Conservation (phyloP, 2,329 filamentous ascomycete genomes). For the Colletotrichum scovillei region DNA sequence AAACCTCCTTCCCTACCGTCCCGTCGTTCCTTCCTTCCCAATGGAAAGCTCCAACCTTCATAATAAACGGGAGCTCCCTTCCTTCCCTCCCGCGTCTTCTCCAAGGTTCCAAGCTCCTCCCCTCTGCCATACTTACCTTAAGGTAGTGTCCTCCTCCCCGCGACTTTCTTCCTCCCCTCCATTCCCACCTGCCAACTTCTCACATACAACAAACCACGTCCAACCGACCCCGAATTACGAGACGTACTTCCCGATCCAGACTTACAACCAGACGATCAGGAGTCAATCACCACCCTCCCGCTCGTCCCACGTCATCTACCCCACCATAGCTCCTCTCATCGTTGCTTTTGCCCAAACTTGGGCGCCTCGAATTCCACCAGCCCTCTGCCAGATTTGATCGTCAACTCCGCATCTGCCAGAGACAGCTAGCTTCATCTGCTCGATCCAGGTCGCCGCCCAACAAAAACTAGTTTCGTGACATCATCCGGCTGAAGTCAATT, state of each 20-base stretch:
- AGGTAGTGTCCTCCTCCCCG: not conserved
- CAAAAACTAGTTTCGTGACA: constrained; percentile 17
- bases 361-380: not conserved
- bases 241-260: constrained; percentile 14
- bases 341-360: constrained; percentile 7
- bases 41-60: not conserved
- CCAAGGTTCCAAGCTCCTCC: not conserved
- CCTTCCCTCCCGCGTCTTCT: not conserved
- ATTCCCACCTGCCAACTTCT: not conserved
- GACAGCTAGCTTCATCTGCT: constrained; percentile 14
- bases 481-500: constrained; percentile 9
- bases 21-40: not conserved
- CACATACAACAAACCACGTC: constrained; percentile 20
- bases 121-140: not conserved
- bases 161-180: not conserved
- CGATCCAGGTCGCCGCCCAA: not conserved
- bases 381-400: constrained; percentile 1
- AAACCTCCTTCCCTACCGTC: not conserved
- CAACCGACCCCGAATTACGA: constrained; percentile 2
- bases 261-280: constrained; percentile 13
- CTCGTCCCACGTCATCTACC: constrained; percentile 28
- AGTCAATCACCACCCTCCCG: constrained; percentile 2
- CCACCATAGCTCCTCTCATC: constrained; percentile 17
- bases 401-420: not conserved
- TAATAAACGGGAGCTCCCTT: constrained; percentile 22